phyloP scores from a whole-genome alignment of 768 basidiomycete genomes.

The Tubosaeta brunneosetosa region DNA sequence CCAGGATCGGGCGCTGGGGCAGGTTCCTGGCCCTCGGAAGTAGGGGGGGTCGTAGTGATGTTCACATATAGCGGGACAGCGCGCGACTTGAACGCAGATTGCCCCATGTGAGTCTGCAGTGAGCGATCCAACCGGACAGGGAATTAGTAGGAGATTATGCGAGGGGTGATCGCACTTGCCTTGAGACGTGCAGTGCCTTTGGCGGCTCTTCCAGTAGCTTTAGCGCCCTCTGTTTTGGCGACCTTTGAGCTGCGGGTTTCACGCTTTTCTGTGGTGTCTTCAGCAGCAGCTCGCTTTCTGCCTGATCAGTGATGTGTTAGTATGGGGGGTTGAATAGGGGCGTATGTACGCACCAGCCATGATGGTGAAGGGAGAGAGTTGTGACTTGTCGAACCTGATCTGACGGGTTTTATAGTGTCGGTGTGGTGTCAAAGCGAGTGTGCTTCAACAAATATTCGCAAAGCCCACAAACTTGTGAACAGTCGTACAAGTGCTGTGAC shows the following conservation, averaged over 20 bases:
- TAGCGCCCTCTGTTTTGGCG: constrained; percentile 40
- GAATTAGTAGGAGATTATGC: neutral
- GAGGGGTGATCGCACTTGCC: constrained; percentile 29
- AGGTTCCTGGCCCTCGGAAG: constrained; percentile 28
- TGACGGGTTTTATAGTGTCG: constrained; percentile 2
- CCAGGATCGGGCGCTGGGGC: constrained; percentile 52
- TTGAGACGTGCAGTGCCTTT: constrained; percentile 43
- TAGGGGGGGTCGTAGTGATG: constrained; percentile 61
- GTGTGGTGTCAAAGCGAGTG: constrained; percentile 20
- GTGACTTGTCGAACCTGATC: neutral
- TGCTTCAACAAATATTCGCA: constrained; percentile 22
- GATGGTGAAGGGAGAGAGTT: neutral
- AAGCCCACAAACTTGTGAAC: constrained; percentile 10
- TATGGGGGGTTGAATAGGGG: constrained; percentile 11
- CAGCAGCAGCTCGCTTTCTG: constrained; percentile 45
- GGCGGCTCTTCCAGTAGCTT: constrained; percentile 30
- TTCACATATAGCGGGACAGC: constrained; percentile 67
- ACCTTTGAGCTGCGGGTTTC: constrained; percentile 47
- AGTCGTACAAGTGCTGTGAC: constrained; percentile 24
- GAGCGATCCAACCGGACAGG: neutral
- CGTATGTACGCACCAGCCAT: constrained; percentile 28
- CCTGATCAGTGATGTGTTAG: constrained; percentile 21
- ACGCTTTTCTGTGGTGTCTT: constrained; percentile 27
- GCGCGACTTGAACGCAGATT: constrained; percentile 53
- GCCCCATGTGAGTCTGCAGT: constrained; percentile 41